A percentile compares a stretch with the other conserved stretches of the same genome.
phyloP scores from a whole-genome alignment of 768 basidiomycete genomes.

The Coprinopsis marcescibilis region DNA sequence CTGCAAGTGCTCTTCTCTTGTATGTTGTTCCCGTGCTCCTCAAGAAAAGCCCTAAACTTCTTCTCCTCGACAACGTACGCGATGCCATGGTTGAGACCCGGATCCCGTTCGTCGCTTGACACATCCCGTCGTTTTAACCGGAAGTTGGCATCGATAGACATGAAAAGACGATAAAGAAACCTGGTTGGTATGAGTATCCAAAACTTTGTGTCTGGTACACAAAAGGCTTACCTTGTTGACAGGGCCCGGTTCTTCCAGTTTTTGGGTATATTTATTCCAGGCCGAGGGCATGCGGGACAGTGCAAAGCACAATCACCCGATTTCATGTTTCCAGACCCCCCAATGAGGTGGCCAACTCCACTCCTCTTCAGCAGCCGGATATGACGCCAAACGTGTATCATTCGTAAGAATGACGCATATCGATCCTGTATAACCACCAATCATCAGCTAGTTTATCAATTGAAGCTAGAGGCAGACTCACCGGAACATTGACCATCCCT shows the following conservation, averaged over 20 bases:
- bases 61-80: constrained; percentile 23
- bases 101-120: constrained; percentile 21
- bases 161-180: constrained; percentile 14
- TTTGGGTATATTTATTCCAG: constrained; percentile 22
- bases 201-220: background rate
- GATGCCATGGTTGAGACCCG: constrained; percentile 20
- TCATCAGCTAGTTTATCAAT: background rate
- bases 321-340: constrained; percentile 15
- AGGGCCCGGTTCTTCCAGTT: constrained; percentile 15
- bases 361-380: constrained; percentile 19
- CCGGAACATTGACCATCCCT: constrained; percentile 13
- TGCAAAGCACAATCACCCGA: constrained; percentile 22
- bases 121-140: constrained; percentile 21
- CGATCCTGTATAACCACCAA: constrained; percentile 18
- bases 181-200: background rate
- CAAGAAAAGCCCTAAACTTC: constrained; percentile 14
- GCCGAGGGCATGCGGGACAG: constrained; percentile 27
- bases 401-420: constrained; percentile 21
- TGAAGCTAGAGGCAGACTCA: constrained; percentile 10
- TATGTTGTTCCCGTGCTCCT: constrained; percentile 12
- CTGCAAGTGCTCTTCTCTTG: constrained; percentile 19
- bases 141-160: constrained; percentile 29
- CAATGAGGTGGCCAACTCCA: constrained; percentile 18
- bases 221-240: background rate
- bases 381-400: constrained; percentile 20